Evolutionary conservation across 2,329 filamentous ascomycete genomes (phyloP).

Genomic region (Epichloe festucae): DNA sequence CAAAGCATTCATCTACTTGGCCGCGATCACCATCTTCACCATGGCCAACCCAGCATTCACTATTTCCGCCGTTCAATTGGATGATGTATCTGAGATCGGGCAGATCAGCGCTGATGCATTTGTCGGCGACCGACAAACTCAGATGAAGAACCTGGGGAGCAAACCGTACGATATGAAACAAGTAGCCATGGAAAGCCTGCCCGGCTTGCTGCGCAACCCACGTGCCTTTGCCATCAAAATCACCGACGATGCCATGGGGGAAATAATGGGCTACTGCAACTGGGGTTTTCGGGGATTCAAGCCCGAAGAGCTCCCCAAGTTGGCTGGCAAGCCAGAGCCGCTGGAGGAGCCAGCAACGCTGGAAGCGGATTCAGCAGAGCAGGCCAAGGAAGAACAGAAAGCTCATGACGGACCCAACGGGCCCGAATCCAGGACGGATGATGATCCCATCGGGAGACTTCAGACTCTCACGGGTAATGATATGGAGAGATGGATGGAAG

Average conservation of each 20-base stretch:
- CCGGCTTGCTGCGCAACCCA: constrained; percentile 11
- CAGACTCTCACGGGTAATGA: constrained; percentile 17
- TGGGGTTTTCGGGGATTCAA: constrained; percentile 21
- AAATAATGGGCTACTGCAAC: constrained; percentile 17
- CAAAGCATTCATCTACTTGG: too few species aligned
- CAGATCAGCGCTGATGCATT: constrained; percentile 19
- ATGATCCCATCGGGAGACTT: constrained; percentile 15
- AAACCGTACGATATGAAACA: constrained; percentile 16
- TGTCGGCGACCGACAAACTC: constrained; percentile 20
- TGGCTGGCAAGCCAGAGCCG: constrained; percentile 8
- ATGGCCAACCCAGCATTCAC: constrained; percentile 11
- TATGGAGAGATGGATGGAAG: constrained; percentile 17
- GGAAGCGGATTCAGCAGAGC: background rate
- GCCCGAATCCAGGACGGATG: constrained; percentile 9
- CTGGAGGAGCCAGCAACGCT: background rate
- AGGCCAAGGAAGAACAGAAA: background rate
- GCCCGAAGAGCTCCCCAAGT: constrained; percentile 11
- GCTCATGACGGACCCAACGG: background rate
- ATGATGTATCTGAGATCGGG: constrained; percentile 18
- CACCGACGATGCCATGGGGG: constrained; percentile 14
- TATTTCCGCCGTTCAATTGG: constrained; percentile 11
- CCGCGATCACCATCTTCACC: background rate
- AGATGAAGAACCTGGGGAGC: constrained; percentile 21
- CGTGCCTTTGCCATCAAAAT: constrained; percentile 19
- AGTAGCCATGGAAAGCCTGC: constrained; percentile 13